Evolutionary conservation across 352 stramenopile species (phyloP).

Genomic region (Elongisporangium senticosum): DNA sequence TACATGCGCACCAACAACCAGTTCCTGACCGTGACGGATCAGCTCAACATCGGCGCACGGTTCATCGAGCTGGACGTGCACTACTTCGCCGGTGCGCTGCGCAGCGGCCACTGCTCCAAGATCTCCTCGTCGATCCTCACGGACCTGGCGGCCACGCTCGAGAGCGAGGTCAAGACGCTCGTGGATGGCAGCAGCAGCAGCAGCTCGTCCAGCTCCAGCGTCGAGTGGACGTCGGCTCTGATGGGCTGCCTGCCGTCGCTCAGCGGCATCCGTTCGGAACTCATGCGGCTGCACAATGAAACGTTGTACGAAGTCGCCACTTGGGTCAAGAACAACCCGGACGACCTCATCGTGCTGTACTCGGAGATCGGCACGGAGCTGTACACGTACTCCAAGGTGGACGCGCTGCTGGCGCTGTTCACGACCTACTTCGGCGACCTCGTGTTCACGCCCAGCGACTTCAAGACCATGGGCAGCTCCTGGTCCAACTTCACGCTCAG

Average conservation of each 20-base stretch:
- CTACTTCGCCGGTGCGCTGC: slow-evolving; percentile 62
- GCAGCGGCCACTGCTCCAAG: slow-evolving; percentile 67
- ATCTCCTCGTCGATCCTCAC: slow-evolving; percentile 58
- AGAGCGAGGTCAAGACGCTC: slow-evolving; percentile 24
- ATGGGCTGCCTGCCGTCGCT: slow-evolving; percentile 77
- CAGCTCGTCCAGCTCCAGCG: slow-evolving; percentile 5
- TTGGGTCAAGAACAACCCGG: slow-evolving; percentile 50
- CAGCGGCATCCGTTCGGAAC: slow-evolving; percentile 68
- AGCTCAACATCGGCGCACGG: slow-evolving; percentile 67
- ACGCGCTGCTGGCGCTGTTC: slow-evolving; percentile 46
- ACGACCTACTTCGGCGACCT: slow-evolving; percentile 38
- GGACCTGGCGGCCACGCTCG: slow-evolving; percentile 32
- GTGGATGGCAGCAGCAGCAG: slow-evolving; percentile 26
- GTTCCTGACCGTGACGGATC: slow-evolving; percentile 69
- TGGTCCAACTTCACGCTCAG: slow-evolving; percentile 48
- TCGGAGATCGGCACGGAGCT: slow-evolving; percentile 48
- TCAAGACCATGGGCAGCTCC: slow-evolving; percentile 23
- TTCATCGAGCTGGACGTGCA: slow-evolving; percentile 82
- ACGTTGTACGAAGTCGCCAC: slow-evolving; percentile 48
- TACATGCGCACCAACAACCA: slow-evolving; percentile 73
- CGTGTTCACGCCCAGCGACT: slow-evolving; percentile 41
- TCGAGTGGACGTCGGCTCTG: slow-evolving; percentile 53
- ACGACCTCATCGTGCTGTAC: slow-evolving; percentile 52
- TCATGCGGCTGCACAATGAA: slow-evolving; percentile 42
- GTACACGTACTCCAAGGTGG: slow-evolving; percentile 27